These are phyloP conservation scores for Funneliformis geosporum DNA, from an alignment of 192 early-diverging fungal genomes.

Conservation along the genomic window DNA sequence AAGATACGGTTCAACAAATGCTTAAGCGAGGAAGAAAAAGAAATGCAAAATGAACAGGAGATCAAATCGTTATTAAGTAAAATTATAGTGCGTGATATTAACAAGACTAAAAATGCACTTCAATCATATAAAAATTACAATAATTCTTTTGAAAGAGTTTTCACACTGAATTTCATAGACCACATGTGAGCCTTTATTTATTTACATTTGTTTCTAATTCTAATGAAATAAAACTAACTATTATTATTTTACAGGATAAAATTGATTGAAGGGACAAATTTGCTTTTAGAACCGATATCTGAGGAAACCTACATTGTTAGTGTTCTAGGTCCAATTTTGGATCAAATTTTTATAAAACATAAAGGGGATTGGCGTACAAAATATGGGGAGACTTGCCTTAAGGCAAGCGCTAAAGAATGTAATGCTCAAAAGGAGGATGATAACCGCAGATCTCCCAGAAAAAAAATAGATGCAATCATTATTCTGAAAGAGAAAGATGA, in stretches of 20 bases:
- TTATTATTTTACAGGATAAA: conserved; percentile 19
- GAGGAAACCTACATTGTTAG: conserved; percentile 1
- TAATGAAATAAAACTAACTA: not conserved
- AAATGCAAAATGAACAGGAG: not conserved
- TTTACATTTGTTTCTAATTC: not conserved
- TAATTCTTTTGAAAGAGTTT: not conserved
- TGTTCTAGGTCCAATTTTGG: not conserved
- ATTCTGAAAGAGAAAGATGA: not conserved
- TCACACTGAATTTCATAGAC: not conserved
- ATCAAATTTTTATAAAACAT: conserved; percentile 22
- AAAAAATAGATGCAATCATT: conserved; percentile 21
- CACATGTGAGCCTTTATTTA: conserved; percentile 23
- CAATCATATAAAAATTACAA: not conserved
- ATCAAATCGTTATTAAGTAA: too few relatives aligned
- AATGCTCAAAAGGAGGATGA: conserved; percentile 4
- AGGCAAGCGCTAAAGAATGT: not conserved
- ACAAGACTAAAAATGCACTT: too few relatives aligned
- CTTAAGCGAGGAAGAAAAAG: conserved; percentile 22
- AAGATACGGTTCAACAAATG: conserved; percentile 6
- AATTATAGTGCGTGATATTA: too few relatives aligned
- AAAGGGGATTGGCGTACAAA: not conserved
- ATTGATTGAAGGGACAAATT: not conserved
- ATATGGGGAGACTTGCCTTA: conserved; percentile 29
- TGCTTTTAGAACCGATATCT: conserved; percentile 6
- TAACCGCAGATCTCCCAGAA: not conserved